Percentiles rank a stretch among this genome's conserved stretches.
These are phyloP conservation scores for Epichloe elymi DNA, from an alignment of 2,329 filamentous ascomycete genomes.

Conservation along the genomic window DNA sequence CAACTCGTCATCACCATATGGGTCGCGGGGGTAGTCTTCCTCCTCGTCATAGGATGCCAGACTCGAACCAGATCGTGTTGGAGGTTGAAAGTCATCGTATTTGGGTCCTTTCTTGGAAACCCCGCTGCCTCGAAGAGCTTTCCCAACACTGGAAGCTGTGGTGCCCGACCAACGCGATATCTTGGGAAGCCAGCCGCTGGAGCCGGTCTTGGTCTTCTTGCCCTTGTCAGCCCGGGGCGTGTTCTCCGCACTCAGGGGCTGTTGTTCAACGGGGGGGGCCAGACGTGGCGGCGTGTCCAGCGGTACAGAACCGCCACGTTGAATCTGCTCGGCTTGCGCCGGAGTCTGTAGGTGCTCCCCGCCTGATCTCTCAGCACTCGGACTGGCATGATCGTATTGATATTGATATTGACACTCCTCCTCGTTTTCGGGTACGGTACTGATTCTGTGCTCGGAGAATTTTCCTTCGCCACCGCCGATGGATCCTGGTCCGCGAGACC, in stretches of 20 bases:
- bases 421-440: constrained; percentile 74
- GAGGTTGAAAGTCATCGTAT: constrained; percentile 42
- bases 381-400: constrained; percentile 35
- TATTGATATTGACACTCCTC: constrained; percentile 49
- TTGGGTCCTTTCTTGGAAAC: constrained; percentile 43
- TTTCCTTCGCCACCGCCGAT: constrained; percentile 37
- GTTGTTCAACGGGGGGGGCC: constrained; percentile 23
- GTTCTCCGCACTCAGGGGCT: constrained; percentile 56
- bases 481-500: constrained; percentile 28
- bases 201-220: constrained; percentile 82
- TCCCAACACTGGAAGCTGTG: constrained; percentile 75
- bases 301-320: constrained; percentile 40
- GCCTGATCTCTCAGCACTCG: constrained; percentile 19
- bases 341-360: constrained; percentile 48
- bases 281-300: constrained; percentile 46
- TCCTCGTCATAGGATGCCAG: constrained; percentile 50
- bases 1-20: constrained; percentile 48
- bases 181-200: constrained; percentile 71
- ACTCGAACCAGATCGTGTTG: constrained; percentile 70
- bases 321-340: constrained; percentile 30
- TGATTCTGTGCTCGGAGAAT: constrained; percentile 68
- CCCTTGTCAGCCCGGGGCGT: constrained; percentile 62
- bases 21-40: constrained; percentile 37
- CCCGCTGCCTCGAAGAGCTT: constrained; percentile 58
- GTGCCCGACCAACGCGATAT: constrained; percentile 97